phyloP scores from a whole-genome alignment of 192 early-diverging fungal genomes.

The Pilobolus umbonatus region DNA sequence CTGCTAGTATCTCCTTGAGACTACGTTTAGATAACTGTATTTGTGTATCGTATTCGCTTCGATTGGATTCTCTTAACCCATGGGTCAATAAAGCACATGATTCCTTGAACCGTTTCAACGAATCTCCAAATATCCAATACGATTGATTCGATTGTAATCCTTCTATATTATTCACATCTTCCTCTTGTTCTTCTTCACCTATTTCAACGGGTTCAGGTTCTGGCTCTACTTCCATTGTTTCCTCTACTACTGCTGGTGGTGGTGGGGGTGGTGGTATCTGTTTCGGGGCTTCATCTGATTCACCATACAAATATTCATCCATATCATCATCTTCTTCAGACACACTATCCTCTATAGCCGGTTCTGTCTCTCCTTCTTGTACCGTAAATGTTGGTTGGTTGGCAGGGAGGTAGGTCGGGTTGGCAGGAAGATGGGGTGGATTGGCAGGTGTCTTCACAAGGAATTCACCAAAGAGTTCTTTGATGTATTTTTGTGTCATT shows the following conservation, averaged over 20 bases:
- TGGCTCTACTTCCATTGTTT: background rate
- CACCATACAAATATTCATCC: slow-evolving; percentile 26
- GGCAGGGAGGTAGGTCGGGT: background rate
- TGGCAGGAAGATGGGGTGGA: background rate
- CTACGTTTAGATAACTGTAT: slow-evolving; percentile 21
- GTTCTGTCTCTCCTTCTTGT: background rate
- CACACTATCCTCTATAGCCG: background rate
- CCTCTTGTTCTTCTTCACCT: slow-evolving; percentile 2
- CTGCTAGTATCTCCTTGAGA: slow-evolving; percentile 26
- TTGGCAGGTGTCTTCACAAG: slow-evolving; percentile 2
- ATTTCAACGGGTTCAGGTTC: background rate
- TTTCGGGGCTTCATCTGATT: slow-evolving; percentile 3
- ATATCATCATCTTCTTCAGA: slow-evolving; percentile 25
- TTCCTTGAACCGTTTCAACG: slow-evolving; percentile 23
- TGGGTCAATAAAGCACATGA: slow-evolving; percentile 2
- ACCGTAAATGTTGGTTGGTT: background rate
- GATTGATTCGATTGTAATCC: slow-evolving; percentile 24
- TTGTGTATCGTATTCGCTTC: slow-evolving; percentile 17
- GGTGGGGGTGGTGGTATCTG: no score
- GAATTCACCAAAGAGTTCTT: slow-evolving; percentile 24
- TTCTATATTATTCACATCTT: slow-evolving; percentile 2
- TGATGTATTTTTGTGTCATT: slow-evolving; percentile 20
- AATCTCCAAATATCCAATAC: slow-evolving; percentile 37
- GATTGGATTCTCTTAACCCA: background rate
- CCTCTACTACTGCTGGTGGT: background rate